These are phyloP conservation scores for Saprolegnia diclina DNA, from an alignment of 352 stramenopile genomes.

Conservation along the genomic window DNA sequence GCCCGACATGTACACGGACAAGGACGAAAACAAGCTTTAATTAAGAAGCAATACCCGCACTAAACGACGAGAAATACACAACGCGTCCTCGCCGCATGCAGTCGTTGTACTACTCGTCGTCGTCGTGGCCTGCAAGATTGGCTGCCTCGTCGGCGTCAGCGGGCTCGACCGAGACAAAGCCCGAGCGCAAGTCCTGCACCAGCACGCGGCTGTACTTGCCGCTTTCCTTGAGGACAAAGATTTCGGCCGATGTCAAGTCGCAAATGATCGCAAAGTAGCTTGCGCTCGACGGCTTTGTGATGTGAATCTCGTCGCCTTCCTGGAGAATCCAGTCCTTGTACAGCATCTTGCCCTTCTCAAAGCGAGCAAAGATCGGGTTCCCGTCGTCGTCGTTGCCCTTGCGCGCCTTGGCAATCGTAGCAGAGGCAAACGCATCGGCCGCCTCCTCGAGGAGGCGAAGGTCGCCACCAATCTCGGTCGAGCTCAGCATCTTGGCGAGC, in stretches of 20 bases:
- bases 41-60: not conserved
- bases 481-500: constrained; percentile 11
- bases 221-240: constrained; percentile 75
- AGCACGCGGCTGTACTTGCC: constrained; percentile 71
- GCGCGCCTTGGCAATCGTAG: not conserved
- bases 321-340: constrained; percentile 74
- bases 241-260: constrained; percentile 58
- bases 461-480: constrained; percentile 9
- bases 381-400: constrained; percentile 22
- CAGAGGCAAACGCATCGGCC: not conserved
- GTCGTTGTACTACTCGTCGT: constrained; percentile 30
- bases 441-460: constrained; percentile 2
- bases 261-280: constrained; percentile 66
- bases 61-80: not conserved
- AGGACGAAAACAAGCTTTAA: constrained; percentile 40
- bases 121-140: constrained; percentile 33
- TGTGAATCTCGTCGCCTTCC: constrained; percentile 67
- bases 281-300: constrained; percentile 20
- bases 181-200: constrained; percentile 67
- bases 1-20: constrained; percentile 61
- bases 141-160: constrained; percentile 44
- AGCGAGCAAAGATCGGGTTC: constrained; percentile 25
- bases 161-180: constrained; percentile 48
- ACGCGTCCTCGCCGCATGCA: not conserved
- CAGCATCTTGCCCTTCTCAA: constrained; percentile 62